phyloP scores from a whole-genome alignment of 2,329 filamentous ascomycete genomes.

The Fusarium floridanum region DNA sequence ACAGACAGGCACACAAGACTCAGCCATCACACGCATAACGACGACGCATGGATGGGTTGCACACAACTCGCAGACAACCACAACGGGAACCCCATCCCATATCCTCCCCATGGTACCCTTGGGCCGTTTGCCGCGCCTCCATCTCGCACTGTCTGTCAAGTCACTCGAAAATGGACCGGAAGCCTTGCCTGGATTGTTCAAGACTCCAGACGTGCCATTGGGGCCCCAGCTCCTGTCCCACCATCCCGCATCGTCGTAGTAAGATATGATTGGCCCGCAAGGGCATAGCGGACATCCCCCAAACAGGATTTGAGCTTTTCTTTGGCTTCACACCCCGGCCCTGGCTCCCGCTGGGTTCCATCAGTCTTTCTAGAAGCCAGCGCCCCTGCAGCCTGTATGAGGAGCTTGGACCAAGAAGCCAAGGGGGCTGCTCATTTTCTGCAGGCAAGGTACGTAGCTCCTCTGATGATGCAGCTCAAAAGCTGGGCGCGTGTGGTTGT shows the following conservation, averaged over 20 bases:
- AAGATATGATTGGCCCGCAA: conserved; percentile 38
- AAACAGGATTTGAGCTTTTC: conserved; percentile 42
- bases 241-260: conserved; percentile 42
- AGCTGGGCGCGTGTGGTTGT: conserved; percentile 2
- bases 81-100: conserved; percentile 14
- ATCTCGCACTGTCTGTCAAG: conserved; percentile 48
- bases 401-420: conserved; percentile 45
- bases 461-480: conserved; percentile 21
- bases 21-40: conserved; percentile 18
- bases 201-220: conserved; percentile 41
- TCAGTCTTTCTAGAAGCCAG: conserved; percentile 47
- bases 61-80: conserved; percentile 14
- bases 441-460: conserved; percentile 32
- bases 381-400: conserved; percentile 45
- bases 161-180: conserved; percentile 53
- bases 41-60: conserved; percentile 14
- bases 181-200: conserved; percentile 42
- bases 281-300: conserved; percentile 21
- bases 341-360: conserved; percentile 41
- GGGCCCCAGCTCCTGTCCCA: conserved; percentile 39
- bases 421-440: conserved; percentile 23
- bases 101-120: conserved; percentile 5
- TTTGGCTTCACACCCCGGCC: conserved; percentile 31
- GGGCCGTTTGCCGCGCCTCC: conserved; percentile 30
- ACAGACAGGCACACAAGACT: conserved; percentile 14